These are phyloP conservation scores for Hippophae tibetana DNA, from an alignment of 306 rosid species.

Conservation along the genomic window DNA sequence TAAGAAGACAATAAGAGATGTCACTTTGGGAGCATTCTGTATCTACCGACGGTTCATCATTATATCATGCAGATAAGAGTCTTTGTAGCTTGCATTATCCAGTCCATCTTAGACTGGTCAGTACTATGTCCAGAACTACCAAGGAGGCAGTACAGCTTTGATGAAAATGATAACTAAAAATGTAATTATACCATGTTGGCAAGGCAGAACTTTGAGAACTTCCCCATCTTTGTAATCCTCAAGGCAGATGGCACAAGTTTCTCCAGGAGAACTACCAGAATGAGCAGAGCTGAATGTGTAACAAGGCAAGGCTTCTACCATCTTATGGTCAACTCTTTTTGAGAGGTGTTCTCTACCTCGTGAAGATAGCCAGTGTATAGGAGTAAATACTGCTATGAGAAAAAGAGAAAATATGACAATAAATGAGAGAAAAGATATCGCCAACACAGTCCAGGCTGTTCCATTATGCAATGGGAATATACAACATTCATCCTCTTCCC, in stretches of 20 bases:
- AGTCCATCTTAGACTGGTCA: too few relatives aligned
- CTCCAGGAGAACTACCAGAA: slow-evolving; percentile 16
- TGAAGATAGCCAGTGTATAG: slow-evolving; percentile 17
- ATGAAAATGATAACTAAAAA: not conserved
- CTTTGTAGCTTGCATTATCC: too few relatives aligned
- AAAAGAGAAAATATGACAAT: slow-evolving; percentile 22
- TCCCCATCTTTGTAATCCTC: slow-evolving; percentile 37
- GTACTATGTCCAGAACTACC: not conserved
- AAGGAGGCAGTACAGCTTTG: not conserved
- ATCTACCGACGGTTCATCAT: too few relatives aligned
- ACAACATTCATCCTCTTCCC: slow-evolving; percentile 25
- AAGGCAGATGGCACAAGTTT: slow-evolving; percentile 40
- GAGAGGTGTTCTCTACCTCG: slow-evolving; percentile 16
- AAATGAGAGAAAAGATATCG: slow-evolving; percentile 28
- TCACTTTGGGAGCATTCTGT: too few relatives aligned
- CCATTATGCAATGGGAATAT: slow-evolving; percentile 18
- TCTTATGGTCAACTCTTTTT: slow-evolving; percentile 21
- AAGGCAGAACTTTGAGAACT: slow-evolving; percentile 32
- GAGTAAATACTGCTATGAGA: slow-evolving; percentile 18
- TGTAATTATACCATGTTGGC: slow-evolving; percentile 24
- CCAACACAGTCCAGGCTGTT: slow-evolving; percentile 31
- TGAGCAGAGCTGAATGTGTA: slow-evolving; percentile 17
- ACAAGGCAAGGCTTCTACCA: slow-evolving; percentile 31
- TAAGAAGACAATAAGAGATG: too few relatives aligned
- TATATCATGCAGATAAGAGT: too few relatives aligned